A percentile compares a stretch with the other conserved stretches of the same genome.
Evolutionary conservation across 1,139 yeast genomes (phyloP).

Genomic region (Meyerozyma elateridarum): DNA sequence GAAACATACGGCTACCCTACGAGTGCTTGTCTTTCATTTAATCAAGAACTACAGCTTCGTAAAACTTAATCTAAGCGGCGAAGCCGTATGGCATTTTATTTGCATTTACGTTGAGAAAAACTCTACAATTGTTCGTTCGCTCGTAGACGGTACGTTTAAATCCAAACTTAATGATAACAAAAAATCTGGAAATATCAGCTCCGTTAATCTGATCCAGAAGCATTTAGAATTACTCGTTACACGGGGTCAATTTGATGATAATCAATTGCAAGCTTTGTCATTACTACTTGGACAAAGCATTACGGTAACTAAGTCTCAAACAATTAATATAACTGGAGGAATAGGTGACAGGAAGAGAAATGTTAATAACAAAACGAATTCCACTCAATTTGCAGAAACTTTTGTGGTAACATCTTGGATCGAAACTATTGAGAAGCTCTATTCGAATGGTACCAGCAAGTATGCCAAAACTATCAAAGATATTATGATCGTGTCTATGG

Average conservation of each 20-base stretch:
- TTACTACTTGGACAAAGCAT: conserved; percentile 37
- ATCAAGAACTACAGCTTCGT: conserved; percentile 50
- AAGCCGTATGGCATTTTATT: conserved; percentile 58
- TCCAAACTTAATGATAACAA: conserved; percentile 45
- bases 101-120: conserved; percentile 48
- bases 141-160: conserved; percentile 51
- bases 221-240: conserved; percentile 40
- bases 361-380: conserved; percentile 17
- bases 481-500: conserved; percentile 47
- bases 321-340: conserved; percentile 9
- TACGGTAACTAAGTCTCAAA: conserved; percentile 8
- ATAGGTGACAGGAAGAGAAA: conserved; percentile 10
- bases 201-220: conserved; percentile 40
- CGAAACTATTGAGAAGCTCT: conserved; percentile 51
- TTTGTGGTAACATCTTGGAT: conserved; percentile 57
- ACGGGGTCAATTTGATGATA: conserved; percentile 37
- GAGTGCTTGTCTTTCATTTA: conserved; percentile 48
- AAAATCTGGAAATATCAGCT: conserved; percentile 47
- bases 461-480: conserved; percentile 43
- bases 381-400: conserved; percentile 42
- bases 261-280: conserved; percentile 42
- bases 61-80: conserved; percentile 53
- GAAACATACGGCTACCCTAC: conserved; percentile 43
- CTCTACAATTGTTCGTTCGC: conserved; percentile 41
- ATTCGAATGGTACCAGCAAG: conserved; percentile 51